phyloP scores from a whole-genome alignment of 2,329 filamentous ascomycete species.

The Trichoderma cornu-damae region DNA sequence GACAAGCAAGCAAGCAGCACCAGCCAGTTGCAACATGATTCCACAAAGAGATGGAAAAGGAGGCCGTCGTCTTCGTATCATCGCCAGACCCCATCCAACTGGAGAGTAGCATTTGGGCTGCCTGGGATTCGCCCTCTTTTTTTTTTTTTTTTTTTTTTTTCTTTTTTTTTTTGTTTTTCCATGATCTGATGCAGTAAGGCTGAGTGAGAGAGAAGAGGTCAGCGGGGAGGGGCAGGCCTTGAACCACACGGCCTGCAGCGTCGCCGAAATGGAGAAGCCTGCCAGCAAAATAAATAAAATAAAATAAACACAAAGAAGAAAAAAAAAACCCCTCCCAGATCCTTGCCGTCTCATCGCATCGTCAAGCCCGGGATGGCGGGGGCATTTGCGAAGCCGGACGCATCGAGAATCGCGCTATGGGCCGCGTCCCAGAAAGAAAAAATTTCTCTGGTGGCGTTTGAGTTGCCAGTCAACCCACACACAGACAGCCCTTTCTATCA shows the following conservation, averaged over 20 bases:
- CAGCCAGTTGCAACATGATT: background rate
- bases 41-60: background rate
- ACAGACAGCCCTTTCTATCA: no score
- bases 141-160: no score
- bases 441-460: constrained; percentile 9
- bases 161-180: no score
- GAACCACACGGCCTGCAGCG: no score
- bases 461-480: constrained; percentile 1
- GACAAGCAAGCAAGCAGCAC: no score
- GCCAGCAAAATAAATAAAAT: no score
- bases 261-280: background rate
- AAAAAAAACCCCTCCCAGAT: background rate
- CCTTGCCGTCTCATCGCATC: background rate
- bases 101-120: constrained; percentile 4
- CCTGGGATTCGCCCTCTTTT: background rate
- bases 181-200: constrained; percentile 11
- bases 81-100: background rate
- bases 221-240: constrained; percentile 4
- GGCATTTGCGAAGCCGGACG: background rate
- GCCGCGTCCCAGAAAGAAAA: background rate
- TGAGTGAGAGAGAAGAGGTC: no score
- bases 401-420: constrained; percentile 1
- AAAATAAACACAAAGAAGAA: no score
- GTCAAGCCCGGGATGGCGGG: background rate
- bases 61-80: constrained; percentile 1